phyloP scores from a whole-genome alignment of 2,329 filamentous ascomycete genomes.

The Knoxdaviesia proteae region DNA sequence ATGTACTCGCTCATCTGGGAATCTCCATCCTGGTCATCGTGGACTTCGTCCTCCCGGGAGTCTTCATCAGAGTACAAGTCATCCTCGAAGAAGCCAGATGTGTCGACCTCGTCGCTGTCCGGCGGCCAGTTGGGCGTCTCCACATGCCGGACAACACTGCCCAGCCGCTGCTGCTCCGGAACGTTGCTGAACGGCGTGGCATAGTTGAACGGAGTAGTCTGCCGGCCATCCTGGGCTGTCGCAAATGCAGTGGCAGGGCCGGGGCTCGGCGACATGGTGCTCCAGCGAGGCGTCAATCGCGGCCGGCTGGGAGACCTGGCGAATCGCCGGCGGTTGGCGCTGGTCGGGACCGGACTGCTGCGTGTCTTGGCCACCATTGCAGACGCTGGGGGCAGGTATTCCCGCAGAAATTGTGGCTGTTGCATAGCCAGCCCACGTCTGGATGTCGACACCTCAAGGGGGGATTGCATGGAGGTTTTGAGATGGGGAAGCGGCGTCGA shows the following conservation, averaged over 20 bases:
- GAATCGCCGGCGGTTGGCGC: slow-evolving; percentile 15
- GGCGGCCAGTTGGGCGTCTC: too few species aligned
- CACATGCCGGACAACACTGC: background rate
- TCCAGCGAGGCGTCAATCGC: slow-evolving; percentile 34
- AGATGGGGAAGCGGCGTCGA: too few species aligned
- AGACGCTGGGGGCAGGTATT: too few species aligned
- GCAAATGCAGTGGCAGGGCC: slow-evolving; percentile 13
- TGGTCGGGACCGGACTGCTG: background rate
- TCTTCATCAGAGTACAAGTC: too few species aligned
- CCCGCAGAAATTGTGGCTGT: too few species aligned
- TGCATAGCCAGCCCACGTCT: too few species aligned
- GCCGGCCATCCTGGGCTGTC: slow-evolving; percentile 13
- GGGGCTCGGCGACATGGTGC: slow-evolving; percentile 23
- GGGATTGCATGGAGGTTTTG: too few species aligned
- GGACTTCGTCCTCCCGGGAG: slow-evolving; percentile 7
- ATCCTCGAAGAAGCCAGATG: too few species aligned
- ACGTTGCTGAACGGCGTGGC: slow-evolving; percentile 53
- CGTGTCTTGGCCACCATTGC: slow-evolving; percentile 9
- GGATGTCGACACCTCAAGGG: too few species aligned
- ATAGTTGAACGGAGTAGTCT: slow-evolving; percentile 45
- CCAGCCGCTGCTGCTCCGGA: slow-evolving; percentile 16
- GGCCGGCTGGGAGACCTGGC: slow-evolving; percentile 35
- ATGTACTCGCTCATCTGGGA: background rate
- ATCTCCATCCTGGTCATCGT: slow-evolving; percentile 12
- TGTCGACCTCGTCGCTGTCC: too few species aligned